phyloP scores from a whole-genome alignment of 2,329 filamentous ascomycete species.

The Plenodomus tracheiphilus region DNA sequence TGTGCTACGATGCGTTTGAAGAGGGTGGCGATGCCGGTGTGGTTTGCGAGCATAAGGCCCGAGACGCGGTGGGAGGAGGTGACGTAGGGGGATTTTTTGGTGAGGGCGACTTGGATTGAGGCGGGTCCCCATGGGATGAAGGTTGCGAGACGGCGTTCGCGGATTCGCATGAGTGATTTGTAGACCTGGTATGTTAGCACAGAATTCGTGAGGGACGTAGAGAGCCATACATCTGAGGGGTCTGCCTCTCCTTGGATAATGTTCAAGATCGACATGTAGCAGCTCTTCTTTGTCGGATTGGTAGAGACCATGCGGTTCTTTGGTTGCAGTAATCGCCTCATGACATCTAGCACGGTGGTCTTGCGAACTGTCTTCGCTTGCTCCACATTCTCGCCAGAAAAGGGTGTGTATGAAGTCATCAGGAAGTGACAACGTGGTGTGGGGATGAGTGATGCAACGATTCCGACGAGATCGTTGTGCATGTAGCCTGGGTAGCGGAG shows the following conservation, averaged over 20 bases:
- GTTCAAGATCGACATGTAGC: slow-evolving; percentile 98
- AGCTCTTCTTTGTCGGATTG: slow-evolving; percentile 92
- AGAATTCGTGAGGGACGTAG: slow-evolving; percentile 12
- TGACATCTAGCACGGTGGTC: slow-evolving; percentile 96
- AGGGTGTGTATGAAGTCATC: slow-evolving; percentile 97
- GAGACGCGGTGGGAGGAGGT: slow-evolving; percentile 93
- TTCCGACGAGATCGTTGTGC: slow-evolving; percentile 98
- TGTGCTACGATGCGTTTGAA: slow-evolving; percentile 93
- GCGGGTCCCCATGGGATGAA: slow-evolving; percentile 99
- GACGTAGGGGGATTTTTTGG: slow-evolving; percentile 94
- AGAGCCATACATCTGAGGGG: slow-evolving; percentile 72
- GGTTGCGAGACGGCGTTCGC: slow-evolving; percentile 88
- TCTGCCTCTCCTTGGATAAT: slow-evolving; percentile 99
- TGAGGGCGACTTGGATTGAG: slow-evolving; percentile 94
- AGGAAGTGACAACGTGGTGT: slow-evolving; percentile 97
- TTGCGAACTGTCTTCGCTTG: slow-evolving; percentile 97
- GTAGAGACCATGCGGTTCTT: slow-evolving; percentile 99
- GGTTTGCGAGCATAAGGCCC: slow-evolving; percentile 96
- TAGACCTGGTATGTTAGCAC: slow-evolving; percentile 62
- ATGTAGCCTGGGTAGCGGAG: slow-evolving; percentile 98
- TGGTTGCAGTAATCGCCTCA: slow-evolving; percentile 90
- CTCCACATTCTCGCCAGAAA: slow-evolving; percentile 93
- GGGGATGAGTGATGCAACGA: slow-evolving; percentile 92
- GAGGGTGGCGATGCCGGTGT: slow-evolving; percentile 94
- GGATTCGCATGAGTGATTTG: slow-evolving; percentile 94